Evolutionary conservation across 441 rosid genomes (phyloP).

Genomic region (Erodium chrysanthum): DNA sequence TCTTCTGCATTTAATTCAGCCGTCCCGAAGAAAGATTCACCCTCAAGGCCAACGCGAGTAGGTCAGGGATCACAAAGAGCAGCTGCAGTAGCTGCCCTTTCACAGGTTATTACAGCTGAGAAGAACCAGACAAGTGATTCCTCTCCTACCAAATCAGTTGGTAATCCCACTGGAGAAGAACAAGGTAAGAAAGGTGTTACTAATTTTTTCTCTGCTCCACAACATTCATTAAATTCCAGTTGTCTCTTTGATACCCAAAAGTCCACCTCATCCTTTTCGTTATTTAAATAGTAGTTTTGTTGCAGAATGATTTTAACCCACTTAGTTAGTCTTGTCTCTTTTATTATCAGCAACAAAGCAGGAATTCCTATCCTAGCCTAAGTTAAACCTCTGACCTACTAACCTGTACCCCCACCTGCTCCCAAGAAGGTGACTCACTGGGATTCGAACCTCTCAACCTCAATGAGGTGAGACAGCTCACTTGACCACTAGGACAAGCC

Average conservation of each 20-base stretch:
- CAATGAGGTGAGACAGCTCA: no score
- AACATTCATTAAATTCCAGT: not conserved
- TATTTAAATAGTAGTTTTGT: not conserved
- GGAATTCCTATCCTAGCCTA: no score
- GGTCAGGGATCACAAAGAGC: conserved; percentile 87
- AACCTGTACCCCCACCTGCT: no score
- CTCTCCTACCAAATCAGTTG: conserved; percentile 48
- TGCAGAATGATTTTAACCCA: not conserved
- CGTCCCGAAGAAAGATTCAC: conserved; percentile 36
- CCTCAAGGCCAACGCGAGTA: conserved; percentile 39
- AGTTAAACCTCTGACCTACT: no score
- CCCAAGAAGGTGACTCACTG: no score
- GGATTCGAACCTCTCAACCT: no score
- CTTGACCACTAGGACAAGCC: no score
- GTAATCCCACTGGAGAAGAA: conserved; percentile 45
- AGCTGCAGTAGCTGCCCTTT: conserved; percentile 98
- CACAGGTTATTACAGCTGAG: conserved; percentile 89
- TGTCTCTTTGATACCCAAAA: not conserved
- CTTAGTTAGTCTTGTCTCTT: not conserved
- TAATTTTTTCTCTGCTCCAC: not conserved
- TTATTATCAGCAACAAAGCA: no score
- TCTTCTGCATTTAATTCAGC: conserved; percentile 67
- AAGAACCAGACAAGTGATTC: conserved; percentile 49
- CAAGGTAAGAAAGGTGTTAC: conserved; percentile 31
- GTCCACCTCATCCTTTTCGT: not conserved